Evolutionary conservation across 805 yeast species (phyloP).

Genomic region (Kodamaea kaohsiungensis): DNA sequence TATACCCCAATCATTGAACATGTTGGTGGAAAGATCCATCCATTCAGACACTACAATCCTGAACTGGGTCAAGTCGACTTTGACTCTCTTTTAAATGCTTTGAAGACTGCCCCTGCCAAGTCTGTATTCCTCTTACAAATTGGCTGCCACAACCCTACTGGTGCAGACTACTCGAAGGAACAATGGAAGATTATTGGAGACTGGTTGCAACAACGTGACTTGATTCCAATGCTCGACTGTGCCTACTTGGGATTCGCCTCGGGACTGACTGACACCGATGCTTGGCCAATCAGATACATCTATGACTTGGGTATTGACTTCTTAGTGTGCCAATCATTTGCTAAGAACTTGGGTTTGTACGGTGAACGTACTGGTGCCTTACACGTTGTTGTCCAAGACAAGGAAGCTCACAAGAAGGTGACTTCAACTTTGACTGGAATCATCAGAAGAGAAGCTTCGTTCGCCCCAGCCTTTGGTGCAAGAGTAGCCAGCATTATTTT

Average conservation of each 20-base stretch:
- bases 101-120: slow-evolving; percentile 30
- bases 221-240: slow-evolving; percentile 38
- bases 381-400: slow-evolving; percentile 31
- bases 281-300: slow-evolving; percentile 40
- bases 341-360: slow-evolving; percentile 44
- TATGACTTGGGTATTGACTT: slow-evolving; percentile 26
- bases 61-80: slow-evolving; percentile 32
- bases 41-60: slow-evolving; percentile 34
- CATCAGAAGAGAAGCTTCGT: slow-evolving; percentile 44
- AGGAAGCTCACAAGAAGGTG: slow-evolving; percentile 16
- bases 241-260: slow-evolving; percentile 46
- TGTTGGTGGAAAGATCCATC: slow-evolving; percentile 26
- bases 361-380: slow-evolving; percentile 42
- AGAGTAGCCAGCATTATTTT: slow-evolving; percentile 32
- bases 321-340: slow-evolving; percentile 38
- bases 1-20: slow-evolving; percentile 37
- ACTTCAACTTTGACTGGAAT: slow-evolving; percentile 29
- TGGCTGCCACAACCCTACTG: slow-evolving; percentile 49
- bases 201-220: slow-evolving; percentile 23
- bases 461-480: slow-evolving; percentile 51
- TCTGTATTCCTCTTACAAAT: slow-evolving; percentile 42
- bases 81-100: slow-evolving; percentile 22
- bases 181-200: slow-evolving; percentile 38
- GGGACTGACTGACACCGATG: slow-evolving; percentile 31
- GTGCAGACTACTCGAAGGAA: slow-evolving; percentile 37